A percentile compares a stretch with the other conserved stretches of the same genome.
Conservation (phyloP, 2,329 filamentous ascomycete species). For the Colletotrichum chrysophilum region DNA sequence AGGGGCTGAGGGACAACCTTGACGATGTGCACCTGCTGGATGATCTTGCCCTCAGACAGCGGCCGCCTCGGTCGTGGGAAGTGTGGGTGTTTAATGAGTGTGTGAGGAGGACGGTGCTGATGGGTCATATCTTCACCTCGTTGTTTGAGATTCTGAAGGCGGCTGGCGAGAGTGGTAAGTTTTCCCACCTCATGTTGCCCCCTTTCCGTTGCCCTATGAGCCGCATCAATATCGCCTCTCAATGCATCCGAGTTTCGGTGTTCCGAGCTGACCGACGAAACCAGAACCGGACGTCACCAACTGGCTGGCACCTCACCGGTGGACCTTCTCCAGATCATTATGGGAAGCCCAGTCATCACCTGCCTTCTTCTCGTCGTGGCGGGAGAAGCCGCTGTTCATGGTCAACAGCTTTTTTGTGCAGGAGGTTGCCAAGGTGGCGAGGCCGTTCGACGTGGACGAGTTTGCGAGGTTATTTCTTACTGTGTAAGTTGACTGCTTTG, state of each 20-base stretch:
- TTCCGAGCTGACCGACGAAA: neutral
- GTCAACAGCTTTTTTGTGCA: slow-evolving; percentile 39
- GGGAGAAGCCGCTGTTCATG: slow-evolving; percentile 43
- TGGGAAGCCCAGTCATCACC: slow-evolving; percentile 47
- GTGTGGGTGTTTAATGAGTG: slow-evolving; percentile 51
- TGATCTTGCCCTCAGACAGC: slow-evolving; percentile 28
- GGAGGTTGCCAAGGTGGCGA: slow-evolving; percentile 40
- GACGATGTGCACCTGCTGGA: slow-evolving; percentile 30
- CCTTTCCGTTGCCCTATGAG: neutral
- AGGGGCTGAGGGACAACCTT: slow-evolving; percentile 36
- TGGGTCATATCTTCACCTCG: slow-evolving; percentile 35
- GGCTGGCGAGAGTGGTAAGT: slow-evolving; percentile 22
- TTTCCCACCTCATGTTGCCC: neutral
- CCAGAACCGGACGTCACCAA: slow-evolving; percentile 8
- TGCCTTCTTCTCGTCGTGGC: slow-evolving; percentile 49
- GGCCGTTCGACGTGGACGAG: slow-evolving; percentile 42
- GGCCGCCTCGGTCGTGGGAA: slow-evolving; percentile 48
- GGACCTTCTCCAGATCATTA: slow-evolving; percentile 46
- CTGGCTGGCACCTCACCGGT: slow-evolving; percentile 27
- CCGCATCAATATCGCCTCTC: neutral
- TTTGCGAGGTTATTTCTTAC: slow-evolving; percentile 43
- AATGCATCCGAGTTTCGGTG: neutral
- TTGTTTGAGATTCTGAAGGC: slow-evolving; percentile 38
- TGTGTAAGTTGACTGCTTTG: slow-evolving; percentile 31
- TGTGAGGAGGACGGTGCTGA: slow-evolving; percentile 41